Evolutionary conservation across 352 stramenopile genomes (phyloP), one percentile per base, ranked within the genome.

Genomic region (Lagenidium giganteum): DNA sequence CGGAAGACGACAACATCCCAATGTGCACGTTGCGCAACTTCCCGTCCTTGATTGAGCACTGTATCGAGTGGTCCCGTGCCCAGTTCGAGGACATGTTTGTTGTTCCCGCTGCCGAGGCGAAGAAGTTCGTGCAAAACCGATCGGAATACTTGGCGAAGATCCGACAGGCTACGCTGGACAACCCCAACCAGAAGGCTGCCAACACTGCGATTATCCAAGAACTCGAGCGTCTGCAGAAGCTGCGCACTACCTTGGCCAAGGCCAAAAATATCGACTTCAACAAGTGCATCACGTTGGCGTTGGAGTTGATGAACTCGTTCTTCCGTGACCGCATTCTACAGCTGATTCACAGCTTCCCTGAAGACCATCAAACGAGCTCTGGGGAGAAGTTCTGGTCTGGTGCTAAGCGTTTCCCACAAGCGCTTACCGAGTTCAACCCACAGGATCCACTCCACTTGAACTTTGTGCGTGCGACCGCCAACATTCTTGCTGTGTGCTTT

Each of bases 1-100:
- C 95, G 35, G 93, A 97, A 25, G 96, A 99, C 60, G 97, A 99
- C 58, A 96, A 87, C 37, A 98, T 99, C 56, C 96, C 96, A 17
- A 96, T 99, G 56, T 99, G 97, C 64, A 99, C 97, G 5, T 69
- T 99, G 31, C 98, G 98, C 57, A 99, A 99, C 78, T 99, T 99
- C 56, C 97, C 96, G 22, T 91, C 78, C n/a, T 56, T 93, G 6
- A 93, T 90, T 42, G 81, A 93, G 32, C 97, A 99, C 76, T 99
- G 95, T 60, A 98, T 99, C 53, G 96, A 99, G 34, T 99, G 96
- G 96, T 94, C 94, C n/a, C 77, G 81, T 14, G 81, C 81, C 17
- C 81, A 93, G 56, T 93, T 93, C 54, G 78, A 90, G 57, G 81
- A 93, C 33, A 27, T 87, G 16, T 93, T 93, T 40, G 78, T 95